These are phyloP conservation scores for Helichrysum umbraculigerum DNA, from an alignment of 129 eudicot species.

Conservation along the genomic window DNA sequence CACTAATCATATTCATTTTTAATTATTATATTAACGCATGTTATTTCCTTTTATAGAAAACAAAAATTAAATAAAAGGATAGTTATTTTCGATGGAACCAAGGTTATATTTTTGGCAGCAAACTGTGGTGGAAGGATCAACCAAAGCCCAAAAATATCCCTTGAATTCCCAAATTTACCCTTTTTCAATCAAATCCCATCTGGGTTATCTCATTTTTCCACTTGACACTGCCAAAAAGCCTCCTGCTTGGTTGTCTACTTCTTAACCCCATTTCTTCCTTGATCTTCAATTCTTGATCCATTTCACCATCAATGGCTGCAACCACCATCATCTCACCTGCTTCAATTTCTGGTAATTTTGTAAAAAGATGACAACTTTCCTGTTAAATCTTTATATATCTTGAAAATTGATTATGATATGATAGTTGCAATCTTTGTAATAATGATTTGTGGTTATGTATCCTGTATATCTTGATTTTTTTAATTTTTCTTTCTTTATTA, in stretches of 20 bases:
- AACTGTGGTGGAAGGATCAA: constrained; percentile 18
- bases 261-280: constrained; percentile 25
- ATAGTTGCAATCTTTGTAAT: neutral
- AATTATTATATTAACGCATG: no score
- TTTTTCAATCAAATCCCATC: constrained; percentile 1
- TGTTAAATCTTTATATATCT: neutral
- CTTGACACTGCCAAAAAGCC: constrained; percentile 20
- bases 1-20: no score
- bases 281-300: constrained; percentile 8
- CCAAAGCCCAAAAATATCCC: neutral
- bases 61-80: neutral
- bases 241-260: constrained; percentile 19
- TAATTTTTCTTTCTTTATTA: neutral
- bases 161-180: constrained; percentile 26
- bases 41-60: neutral
- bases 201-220: constrained; percentile 23
- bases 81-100: constrained; percentile 25
- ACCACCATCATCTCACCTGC: constrained; percentile 37
- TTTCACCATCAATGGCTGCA: constrained; percentile 45
- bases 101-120: constrained; percentile 14
- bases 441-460: neutral
- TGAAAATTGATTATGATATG: neutral
- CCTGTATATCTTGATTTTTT: neutral
- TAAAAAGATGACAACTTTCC: constrained; percentile 3
- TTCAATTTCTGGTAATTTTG: constrained; percentile 51